Percentiles rank a stretch among this genome's conserved stretches.
phyloP scores from a whole-genome alignment of 2,329 filamentous ascomycete species.

The Cladosporium oxysporum region DNA sequence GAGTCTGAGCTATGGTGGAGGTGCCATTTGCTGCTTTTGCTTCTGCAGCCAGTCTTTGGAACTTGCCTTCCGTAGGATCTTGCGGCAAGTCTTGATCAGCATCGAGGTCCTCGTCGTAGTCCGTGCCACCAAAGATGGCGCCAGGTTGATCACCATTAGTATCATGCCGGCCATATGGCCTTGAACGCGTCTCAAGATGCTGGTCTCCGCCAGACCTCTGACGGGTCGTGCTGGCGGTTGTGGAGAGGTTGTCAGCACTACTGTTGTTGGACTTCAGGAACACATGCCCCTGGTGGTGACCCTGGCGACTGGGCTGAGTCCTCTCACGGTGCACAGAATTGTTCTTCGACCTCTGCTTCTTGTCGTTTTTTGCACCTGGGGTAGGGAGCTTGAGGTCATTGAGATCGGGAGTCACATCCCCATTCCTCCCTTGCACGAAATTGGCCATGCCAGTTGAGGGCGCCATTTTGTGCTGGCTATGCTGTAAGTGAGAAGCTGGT shows the following conservation, averaged over 20 bases:
- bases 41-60: not conserved
- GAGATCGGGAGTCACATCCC: not conserved
- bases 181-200: not conserved
- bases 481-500: not conserved
- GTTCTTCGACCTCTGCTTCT: conserved; percentile 8
- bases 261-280: not conserved
- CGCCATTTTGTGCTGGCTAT: not conserved
- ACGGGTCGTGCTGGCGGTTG: conserved; percentile 15
- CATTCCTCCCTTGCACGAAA: conserved; percentile 1
- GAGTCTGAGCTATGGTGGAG: conserved; percentile 9
- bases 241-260: conserved; percentile 11
- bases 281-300: not conserved
- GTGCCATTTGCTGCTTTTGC: not conserved
- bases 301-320: not conserved
- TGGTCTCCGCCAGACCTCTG: not conserved
- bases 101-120: not conserved
- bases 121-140: not conserved
- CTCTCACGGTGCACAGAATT: not conserved
- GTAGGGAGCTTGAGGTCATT: not conserved
- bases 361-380: not conserved
- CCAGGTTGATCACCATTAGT: not conserved
- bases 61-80: not conserved
- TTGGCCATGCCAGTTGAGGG: not conserved
- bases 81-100: not conserved
- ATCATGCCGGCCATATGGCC: not conserved